These are phyloP conservation scores for Quercus rubra DNA, from an alignment of 306 rosid species.

Conservation along the genomic window DNA sequence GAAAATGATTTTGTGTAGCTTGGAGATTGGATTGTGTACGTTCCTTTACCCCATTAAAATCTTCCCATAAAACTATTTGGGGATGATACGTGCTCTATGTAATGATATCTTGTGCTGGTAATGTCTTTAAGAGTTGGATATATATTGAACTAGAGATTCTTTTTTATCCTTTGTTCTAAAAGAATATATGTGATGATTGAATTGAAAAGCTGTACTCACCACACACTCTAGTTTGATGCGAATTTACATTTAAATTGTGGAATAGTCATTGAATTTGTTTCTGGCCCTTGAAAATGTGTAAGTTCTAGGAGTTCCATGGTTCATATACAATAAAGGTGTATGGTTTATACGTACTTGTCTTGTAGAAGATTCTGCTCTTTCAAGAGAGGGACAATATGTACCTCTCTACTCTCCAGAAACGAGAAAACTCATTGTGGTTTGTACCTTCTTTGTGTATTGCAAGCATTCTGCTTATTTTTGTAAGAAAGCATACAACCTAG, in stretches of 20 bases:
- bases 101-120: not conserved
- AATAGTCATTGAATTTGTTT: not conserved
- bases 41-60: not conserved
- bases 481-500: not conserved
- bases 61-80: not conserved
- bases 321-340: not conserved
- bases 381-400: not conserved
- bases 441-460: not conserved
- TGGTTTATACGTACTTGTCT: not conserved
- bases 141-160: not conserved
- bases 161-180: not conserved
- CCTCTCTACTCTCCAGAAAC: not conserved
- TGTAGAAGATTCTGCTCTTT: not conserved
- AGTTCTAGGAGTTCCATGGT: not conserved
- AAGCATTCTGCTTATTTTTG: not conserved
- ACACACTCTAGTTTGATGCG: not conserved
- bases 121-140: not conserved
- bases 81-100: not conserved
- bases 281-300: not conserved
- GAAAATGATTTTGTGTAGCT: not conserved
- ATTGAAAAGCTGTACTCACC: not conserved
- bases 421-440: not conserved
- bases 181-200: not conserved
- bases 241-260: not conserved
- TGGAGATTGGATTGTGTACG: not conserved